These are phyloP conservation scores for Melastoma candidum DNA, from an alignment of 441 rosid species.

Conservation along the genomic window DNA sequence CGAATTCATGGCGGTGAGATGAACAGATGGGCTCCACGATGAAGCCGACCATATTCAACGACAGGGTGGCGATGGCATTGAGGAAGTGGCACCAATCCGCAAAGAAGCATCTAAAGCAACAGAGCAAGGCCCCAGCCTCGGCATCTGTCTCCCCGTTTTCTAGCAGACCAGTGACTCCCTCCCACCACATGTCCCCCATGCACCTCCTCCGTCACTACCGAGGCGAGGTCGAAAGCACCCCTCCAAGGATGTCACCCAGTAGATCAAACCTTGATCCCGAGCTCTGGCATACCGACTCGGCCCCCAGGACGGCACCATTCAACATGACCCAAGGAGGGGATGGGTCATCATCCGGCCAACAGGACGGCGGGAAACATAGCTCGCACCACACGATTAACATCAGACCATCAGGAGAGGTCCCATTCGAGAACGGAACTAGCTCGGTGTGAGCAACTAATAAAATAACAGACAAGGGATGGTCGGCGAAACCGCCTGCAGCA, in stretches of 20 bases:
- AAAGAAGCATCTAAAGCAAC: slow-evolving; percentile 32
- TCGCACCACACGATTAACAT: too few relatives aligned
- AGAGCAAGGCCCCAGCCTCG: slow-evolving; percentile 28
- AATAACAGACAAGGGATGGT: too few relatives aligned
- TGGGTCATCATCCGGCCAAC: slow-evolving; percentile 12
- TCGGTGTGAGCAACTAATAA: too few relatives aligned
- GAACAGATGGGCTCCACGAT: slow-evolving; percentile 8
- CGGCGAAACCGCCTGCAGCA: too few relatives aligned
- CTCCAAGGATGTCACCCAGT: not conserved
- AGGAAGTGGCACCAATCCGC: slow-evolving; percentile 48
- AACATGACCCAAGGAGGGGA: slow-evolving; percentile 8
- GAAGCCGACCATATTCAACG: slow-evolving; percentile 11
- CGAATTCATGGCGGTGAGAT: too few relatives aligned
- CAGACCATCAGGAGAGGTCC: too few relatives aligned
- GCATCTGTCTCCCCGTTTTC: slow-evolving; percentile 34
- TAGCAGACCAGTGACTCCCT: slow-evolving; percentile 54
- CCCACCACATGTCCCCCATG: slow-evolving; percentile 31
- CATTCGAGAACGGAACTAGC: too few relatives aligned
- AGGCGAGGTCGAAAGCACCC: slow-evolving; percentile 28
- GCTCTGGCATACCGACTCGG: slow-evolving; percentile 14
- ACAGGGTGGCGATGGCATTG: slow-evolving; percentile 20
- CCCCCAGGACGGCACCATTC: slow-evolving; percentile 14
- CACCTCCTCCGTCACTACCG: slow-evolving; percentile 35
- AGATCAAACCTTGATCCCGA: not conserved
- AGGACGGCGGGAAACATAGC: too few relatives aligned